A percentile compares a stretch with the other conserved stretches of the same genome.
Conservation (phyloP, 306 rosid species). For the Astragalus glycyphyllos region DNA sequence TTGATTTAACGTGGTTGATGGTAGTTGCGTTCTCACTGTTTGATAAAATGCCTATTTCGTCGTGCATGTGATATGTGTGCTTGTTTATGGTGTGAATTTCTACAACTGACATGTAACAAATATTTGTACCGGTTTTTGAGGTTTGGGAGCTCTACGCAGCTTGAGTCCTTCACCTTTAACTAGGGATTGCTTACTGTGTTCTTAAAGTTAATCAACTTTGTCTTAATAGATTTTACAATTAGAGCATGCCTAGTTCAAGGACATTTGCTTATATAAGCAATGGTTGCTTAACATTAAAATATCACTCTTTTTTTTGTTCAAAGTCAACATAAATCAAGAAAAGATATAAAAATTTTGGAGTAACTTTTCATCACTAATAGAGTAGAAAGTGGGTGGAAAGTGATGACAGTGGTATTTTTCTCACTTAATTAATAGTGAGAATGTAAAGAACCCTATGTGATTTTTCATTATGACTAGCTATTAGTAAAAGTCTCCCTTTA, state of each 20-base stretch:
- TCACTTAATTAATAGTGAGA: constrained; percentile 15
- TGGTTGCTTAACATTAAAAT: too few species aligned
- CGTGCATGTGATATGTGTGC: not conserved
- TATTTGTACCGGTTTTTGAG: too few species aligned
- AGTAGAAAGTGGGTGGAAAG: not conserved
- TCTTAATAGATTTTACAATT: not conserved
- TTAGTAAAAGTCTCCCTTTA: not conserved
- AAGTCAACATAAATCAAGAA: too few species aligned
- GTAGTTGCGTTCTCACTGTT: constrained; percentile 11
- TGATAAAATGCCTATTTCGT: constrained; percentile 12
- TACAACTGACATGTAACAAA: too few species aligned
- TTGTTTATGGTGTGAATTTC: too few species aligned
- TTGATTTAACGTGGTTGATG: not conserved
- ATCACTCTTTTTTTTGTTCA: too few species aligned
- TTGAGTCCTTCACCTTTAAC: too few species aligned
- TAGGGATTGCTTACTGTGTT: not conserved
- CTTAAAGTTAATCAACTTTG: not conserved
- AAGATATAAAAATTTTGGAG: too few species aligned
- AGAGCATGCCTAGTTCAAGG: not conserved
- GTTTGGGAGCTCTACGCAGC: too few species aligned
- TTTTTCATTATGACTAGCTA: not conserved
- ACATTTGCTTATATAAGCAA: not conserved
- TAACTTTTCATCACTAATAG: not conserved
- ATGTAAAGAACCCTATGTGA: too few species aligned
- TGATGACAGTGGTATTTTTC: not conserved